Base-by-base conservation (phyloP, 768 basidiomycete species). In the Phaeotremella skinneri region DNA sequence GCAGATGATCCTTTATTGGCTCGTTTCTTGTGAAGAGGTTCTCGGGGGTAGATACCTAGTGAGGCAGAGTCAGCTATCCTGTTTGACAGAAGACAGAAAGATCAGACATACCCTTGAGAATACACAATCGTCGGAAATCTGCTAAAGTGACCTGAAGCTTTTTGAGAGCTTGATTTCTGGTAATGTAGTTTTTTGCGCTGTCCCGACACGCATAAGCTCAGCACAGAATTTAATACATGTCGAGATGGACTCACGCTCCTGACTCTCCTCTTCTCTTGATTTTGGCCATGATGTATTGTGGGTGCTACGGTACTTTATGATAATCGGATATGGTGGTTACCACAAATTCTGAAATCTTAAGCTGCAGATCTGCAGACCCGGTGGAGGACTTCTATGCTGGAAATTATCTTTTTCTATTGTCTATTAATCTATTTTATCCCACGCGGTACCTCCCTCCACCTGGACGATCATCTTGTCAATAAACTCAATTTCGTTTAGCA, bases 1-100 rank as follows among this genome's bases (percentile, higher is more conserved):
- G 91, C 93, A 52, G 92, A 91, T 2, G 91, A 94, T 1, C 94
- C 96, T 77, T 96, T 98, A 81, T 98, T 98, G 34, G 94, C 96
- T 63, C 85, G 85, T 77, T 97, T 99, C 68, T 85, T 85, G 79
- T 84, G 86, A 47, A 85, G 85, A 25, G 96, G 96, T 77, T 99
- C 96, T 55, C 94, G 89, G 63, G 96, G 96, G 76, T 94, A 97
- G 70, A 99, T 94, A 13, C 94, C 93, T 97, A 57, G 4, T 42
- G 20, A 25, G 49, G 16, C 21, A 48, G 54, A 59, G 42, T 25
- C 34, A 13, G 43, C 13, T 21, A 45, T 13, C 7, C n/a, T 9
- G 6, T 45, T 6, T 13, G 7, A 45, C 23, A 14, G 43, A 45
- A 13, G 23, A 45, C 43, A 11, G 13, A 45, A 45, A 20, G 21